Conservation (phyloP, 208 protist genomes). For the Leptomonas seymouri region DNA sequence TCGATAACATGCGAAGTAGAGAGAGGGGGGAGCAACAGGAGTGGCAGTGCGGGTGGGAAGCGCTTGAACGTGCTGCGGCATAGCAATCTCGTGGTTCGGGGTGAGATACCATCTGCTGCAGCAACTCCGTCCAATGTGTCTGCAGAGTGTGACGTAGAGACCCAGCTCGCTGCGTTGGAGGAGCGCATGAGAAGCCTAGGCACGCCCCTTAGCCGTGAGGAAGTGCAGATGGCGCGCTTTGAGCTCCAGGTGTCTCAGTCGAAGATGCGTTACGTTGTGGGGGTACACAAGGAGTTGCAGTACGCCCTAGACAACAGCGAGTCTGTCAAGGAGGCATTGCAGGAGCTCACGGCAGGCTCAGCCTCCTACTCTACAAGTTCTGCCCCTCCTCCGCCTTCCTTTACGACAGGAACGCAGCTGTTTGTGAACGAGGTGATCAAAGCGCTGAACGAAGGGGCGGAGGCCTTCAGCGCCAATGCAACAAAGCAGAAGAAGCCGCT, state of each 20-base stretch:
- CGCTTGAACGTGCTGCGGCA: slow-evolving; percentile 67
- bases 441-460: slow-evolving; percentile 46
- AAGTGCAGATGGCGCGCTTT: slow-evolving; percentile 73
- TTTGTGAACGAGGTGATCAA: slow-evolving; percentile 57
- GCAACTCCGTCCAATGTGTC: not conserved
- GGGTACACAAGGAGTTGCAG: slow-evolving; percentile 77
- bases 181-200: slow-evolving; percentile 51
- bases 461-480: slow-evolving; percentile 20
- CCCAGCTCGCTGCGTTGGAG: slow-evolving; percentile 60
- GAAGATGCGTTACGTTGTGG: slow-evolving; percentile 86
- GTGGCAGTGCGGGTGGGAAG: not conserved
- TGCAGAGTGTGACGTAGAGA: slow-evolving; percentile 9
- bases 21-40: not conserved
- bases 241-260: slow-evolving; percentile 72
- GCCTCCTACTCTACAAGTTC: too few relatives aligned
- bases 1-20: not conserved
- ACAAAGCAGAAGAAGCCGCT: not conserved
- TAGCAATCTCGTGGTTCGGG: slow-evolving; percentile 82
- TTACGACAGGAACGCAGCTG: slow-evolving; percentile 29
- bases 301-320: slow-evolving; percentile 51
- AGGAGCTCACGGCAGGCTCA: not conserved
- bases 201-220: slow-evolving; percentile 38
- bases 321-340: slow-evolving; percentile 11
- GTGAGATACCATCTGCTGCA: slow-evolving; percentile 55
- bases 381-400: not conserved